Evolutionary conservation across 305 asterid genomes (phyloP), one percentile per base, ranked within the genome.

Genomic region (Rubia tinctorum): DNA sequence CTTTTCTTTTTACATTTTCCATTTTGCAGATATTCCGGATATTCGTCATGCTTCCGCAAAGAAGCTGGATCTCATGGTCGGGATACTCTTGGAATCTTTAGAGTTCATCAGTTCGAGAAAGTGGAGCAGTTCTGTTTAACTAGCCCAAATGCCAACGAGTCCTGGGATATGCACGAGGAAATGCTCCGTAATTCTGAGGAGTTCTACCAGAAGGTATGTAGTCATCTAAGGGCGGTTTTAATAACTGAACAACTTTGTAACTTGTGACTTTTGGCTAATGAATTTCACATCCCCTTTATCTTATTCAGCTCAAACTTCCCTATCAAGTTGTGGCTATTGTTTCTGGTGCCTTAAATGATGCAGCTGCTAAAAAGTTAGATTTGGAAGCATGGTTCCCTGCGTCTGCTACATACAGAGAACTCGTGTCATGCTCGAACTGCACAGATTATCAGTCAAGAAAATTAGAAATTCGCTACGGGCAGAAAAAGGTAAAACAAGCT

Each of bases 51-150:
- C 85, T 94, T 94, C 78, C 91, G 97, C 37, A 91, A 94, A 82
- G 97, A 91, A 84, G 98, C 97, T 73, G 98, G 98, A 71, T 86
- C 98, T 0, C 98, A 93, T 83, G 97, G 98, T 60, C 88, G 96
- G 4, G 97, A 93, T 77, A 94, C 97, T 23, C 88, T 90, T 62
- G 98, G 98, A 74, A 94, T 94, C 72, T 93, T 91, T 80, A 90
- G 97, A 47, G 96, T 88, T 72, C 97, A 94, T 79, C 97, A 94
- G 76, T 91, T 94, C 80, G 98, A 94, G 82, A 94, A 94, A 83
- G 87, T 91, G 59, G 98, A 91, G 76, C 98, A 93, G 73, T 94
- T 90, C 82, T 91, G 98, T 73, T 80, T 94, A 30, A 91, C 97
- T 30, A 84, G 91, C 80, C 97, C 97, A 62, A 89, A 64, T 39